Evolutionary conservation across 306 rosid species (phyloP).

Genomic region (Gillenia trifoliata): DNA sequence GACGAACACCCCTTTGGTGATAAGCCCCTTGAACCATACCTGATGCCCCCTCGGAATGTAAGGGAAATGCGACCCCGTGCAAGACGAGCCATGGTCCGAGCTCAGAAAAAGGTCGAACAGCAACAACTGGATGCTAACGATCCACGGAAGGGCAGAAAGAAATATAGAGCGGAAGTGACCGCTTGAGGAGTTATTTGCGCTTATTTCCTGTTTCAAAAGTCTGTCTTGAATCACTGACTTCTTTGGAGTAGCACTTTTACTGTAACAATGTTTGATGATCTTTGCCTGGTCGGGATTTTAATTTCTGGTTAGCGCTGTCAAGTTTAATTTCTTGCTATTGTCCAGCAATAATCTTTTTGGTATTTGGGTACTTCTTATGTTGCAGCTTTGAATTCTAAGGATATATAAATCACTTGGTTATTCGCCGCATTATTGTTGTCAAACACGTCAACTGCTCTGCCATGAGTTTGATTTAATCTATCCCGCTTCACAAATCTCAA

Average conservation of each 20-base stretch:
- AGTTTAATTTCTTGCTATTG: neutral
- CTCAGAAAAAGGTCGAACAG: slow-evolving; percentile 74
- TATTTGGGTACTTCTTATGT: too few relatives aligned
- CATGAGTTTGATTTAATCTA: too few relatives aligned
- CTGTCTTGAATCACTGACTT: neutral
- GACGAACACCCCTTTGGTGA: slow-evolving; percentile 81
- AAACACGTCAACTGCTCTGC: too few relatives aligned
- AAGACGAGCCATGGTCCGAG: slow-evolving; percentile 88
- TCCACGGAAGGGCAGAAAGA: slow-evolving; percentile 43
- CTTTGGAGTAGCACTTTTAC: neutral
- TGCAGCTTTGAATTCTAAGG: too few relatives aligned
- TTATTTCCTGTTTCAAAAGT: neutral
- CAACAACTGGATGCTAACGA: slow-evolving; percentile 38
- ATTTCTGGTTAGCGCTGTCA: neutral
- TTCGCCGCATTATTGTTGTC: too few relatives aligned
- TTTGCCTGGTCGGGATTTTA: neutral
- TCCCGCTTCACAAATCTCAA: too few relatives aligned
- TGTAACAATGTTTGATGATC: neutral
- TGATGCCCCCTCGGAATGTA: slow-evolving; percentile 67
- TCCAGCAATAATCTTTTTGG: neutral
- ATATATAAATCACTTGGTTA: too few relatives aligned
- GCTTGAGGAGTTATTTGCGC: slow-evolving; percentile 27
- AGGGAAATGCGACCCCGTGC: slow-evolving; percentile 83
- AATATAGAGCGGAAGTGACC: slow-evolving; percentile 35
- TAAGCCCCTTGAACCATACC: slow-evolving; percentile 67